Percentiles rank a stretch among this genome's conserved stretches.
phyloP scores from a whole-genome alignment of 345 rosid genomes.

The Arabis hirsuta region DNA sequence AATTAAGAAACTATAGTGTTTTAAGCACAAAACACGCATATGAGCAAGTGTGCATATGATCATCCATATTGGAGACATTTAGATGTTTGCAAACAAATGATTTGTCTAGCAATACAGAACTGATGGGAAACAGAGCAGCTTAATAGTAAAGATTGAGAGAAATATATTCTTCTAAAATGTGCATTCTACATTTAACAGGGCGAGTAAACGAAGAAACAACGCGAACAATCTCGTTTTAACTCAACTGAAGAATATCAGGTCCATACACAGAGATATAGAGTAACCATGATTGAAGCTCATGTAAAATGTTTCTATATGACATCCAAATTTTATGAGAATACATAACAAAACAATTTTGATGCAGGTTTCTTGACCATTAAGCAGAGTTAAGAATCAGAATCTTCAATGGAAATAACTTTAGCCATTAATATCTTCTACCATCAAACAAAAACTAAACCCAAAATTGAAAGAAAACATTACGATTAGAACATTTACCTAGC shows the following conservation, averaged over 20 bases:
- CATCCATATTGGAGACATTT: not conserved
- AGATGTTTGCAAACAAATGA: not conserved
- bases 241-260: not conserved
- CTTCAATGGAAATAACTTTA: not conserved
- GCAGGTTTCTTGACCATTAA: not conserved
- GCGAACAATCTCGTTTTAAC: not conserved
- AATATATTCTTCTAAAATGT: not conserved
- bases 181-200: not conserved
- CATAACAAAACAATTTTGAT: not conserved
- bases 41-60: not conserved
- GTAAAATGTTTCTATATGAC: not conserved
- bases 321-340: not conserved
- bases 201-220: not conserved
- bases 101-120: not conserved
- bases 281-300: not conserved
- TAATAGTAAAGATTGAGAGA: not conserved
- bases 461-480: not conserved
- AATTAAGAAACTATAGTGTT: not conserved
- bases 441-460: not conserved
- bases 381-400: not conserved
- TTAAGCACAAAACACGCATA: too few species aligned
- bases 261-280: not conserved
- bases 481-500: slow-evolving; percentile 60
- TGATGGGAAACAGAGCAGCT: not conserved
- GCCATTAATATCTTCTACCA: not conserved